Base-by-base conservation (phyloP, 192 early-diverging fungal species). In the Thoreauomyces humboldtii region DNA sequence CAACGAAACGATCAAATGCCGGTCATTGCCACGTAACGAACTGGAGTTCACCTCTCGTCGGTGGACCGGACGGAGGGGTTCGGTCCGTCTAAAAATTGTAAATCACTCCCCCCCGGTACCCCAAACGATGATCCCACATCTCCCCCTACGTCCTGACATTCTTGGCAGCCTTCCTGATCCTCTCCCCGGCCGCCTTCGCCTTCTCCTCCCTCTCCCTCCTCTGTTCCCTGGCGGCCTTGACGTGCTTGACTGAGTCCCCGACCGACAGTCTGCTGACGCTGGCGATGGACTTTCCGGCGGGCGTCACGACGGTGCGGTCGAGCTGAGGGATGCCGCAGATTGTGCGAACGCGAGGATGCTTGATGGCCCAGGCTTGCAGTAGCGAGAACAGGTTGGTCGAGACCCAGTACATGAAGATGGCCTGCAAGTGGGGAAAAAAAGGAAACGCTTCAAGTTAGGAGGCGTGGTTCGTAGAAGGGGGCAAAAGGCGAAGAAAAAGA, bases 391-490 rank as follows among this genome's bases (percentile, higher is more conserved):
- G 24, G 73, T 91, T 92, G 63, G 86, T 87, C 45, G 86, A 83
- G 52, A 91, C 72, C 91, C 90, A 93, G 75, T 93, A 94, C 50
- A 92, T 73, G 73, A 96, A 91, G 35, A 94, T 76, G 33, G 74
- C 84, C 88, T 89, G 78, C 3, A 15, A 48, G 12, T 12, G 7
- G 59, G 9, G 41, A 47, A 50, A 66, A 53, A 61, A 54, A 58
- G 56, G 3, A 2, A 36, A 17, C n/a, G 29, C n/a, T 37, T 1
- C 14, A 19, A 12, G 29, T 31, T 54, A 7, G 27, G 17, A 21
- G 46, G n/a, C 19, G 46, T 61, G 44, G 21, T 15, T 7, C 27
- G 57, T 5, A 61, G 2, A 28, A 58, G 25, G 7, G 44, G 12
- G 44, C 12, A 36, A 19, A 36, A 9, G 21, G 37, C 34, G 7